Base-by-base conservation (phyloP, 495 filamentous ascomycete genomes). In the Sordaria brevicollis region DNA sequence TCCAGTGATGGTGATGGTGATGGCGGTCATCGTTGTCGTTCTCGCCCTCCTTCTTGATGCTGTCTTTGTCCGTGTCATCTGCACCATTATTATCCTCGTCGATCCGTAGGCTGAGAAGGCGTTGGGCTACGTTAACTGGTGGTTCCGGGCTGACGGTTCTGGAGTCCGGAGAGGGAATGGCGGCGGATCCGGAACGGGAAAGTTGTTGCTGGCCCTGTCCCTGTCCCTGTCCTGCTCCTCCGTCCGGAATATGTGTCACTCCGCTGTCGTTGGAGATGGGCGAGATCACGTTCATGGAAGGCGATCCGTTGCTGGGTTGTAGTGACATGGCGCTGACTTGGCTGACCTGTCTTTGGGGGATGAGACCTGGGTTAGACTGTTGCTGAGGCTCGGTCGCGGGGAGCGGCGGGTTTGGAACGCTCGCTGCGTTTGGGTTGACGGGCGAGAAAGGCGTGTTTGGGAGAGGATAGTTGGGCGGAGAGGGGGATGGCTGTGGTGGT, bases 101-200 rank as follows among this genome's bases (percentile, higher is more conserved):
- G 2, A 31, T 62, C 49, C 49, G 6, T 6, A 17, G 17, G 4
- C 25, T 29, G 8, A 17, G 13, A 33, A 71, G 36, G 7, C 54
- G 38, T 29, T 75, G 73, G 3, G 41, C 66, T 31, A 62, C 49
- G 25, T 17, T 62, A 31, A 62, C 25, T 9, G 72, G 38, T 35
- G 72, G 74, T 21, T 74, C 72, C 4, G 80, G 77, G 68, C 79
- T 80, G 66, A 75, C 70, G 29, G 74, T 65, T 33, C 74, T 72
- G 19, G 49, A 70, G 35, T 71, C 70, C 33, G 67, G 69, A 65
- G 43, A 29, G n/a, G 31, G 33, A 35, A 25, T 9, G 1, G 49
- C 49, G 5, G 25, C 49, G 21, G 49, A 62, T 62, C 49, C 49
- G 25, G 49, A 57, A 8, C 5, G 49, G 11, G 49, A 62, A 6